These are phyloP conservation scores for Punica granatum DNA, from an alignment of 345 rosid species.

Conservation along the genomic window DNA sequence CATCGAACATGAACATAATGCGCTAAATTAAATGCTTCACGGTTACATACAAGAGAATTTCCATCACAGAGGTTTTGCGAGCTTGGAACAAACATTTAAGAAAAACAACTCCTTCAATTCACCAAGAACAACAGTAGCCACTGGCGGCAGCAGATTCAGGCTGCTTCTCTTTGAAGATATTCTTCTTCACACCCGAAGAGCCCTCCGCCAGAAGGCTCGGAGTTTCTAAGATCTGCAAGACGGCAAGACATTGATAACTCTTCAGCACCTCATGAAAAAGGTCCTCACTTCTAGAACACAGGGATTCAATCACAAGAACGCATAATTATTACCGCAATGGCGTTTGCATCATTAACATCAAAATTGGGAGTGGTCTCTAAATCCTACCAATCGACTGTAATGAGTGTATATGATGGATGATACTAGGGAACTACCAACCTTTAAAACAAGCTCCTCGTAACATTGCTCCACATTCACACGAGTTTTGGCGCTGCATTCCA, in stretches of 20 bases:
- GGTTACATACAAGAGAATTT: too few species aligned
- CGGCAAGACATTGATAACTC: background rate
- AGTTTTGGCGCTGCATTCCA: conserved; percentile 95
- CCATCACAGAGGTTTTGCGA: too few species aligned
- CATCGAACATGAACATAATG: too few species aligned
- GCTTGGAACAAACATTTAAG: background rate
- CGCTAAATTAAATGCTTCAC: too few species aligned
- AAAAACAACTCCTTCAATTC: background rate
- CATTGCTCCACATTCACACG: conserved; percentile 83
- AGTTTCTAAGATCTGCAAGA: conserved; percentile 74
- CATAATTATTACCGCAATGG: too few species aligned
- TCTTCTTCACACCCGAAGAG: conserved; percentile 63
- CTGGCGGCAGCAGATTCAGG: conserved; percentile 35
- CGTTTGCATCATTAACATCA: background rate
- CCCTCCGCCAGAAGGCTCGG: conserved; percentile 78
- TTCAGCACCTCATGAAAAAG: too few species aligned
- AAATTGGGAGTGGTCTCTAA: background rate
- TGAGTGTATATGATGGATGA: background rate
- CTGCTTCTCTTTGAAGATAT: conserved; percentile 76
- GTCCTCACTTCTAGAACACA: background rate
- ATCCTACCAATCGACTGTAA: background rate
- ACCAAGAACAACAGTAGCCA: conserved; percentile 54
- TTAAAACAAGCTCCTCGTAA: conserved; percentile 94
- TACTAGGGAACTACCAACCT: conserved; percentile 31
- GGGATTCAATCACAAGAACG: too few species aligned